Evolutionary conservation across 176 grass and related monocot genomes (phyloP).

Genomic region (Phoenix roebelenii): DNA sequence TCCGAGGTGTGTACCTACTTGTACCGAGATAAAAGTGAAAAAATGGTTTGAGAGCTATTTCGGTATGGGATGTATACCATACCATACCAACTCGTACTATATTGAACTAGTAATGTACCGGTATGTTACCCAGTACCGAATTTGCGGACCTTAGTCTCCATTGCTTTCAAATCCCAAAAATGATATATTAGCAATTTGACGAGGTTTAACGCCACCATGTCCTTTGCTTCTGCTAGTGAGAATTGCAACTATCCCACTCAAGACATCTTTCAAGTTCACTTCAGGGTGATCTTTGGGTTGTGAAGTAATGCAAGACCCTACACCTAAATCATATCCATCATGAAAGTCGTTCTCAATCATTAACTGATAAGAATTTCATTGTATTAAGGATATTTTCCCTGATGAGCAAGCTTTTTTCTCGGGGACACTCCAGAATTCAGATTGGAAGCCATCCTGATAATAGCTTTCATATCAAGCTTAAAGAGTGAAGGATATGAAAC

Average conservation of each 20-base stretch:
- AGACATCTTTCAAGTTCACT: conserved; percentile 53
- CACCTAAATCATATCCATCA: conserved; percentile 24
- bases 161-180: conserved; percentile 49
- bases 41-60: too few relatives aligned
- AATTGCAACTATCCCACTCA: conserved; percentile 47
- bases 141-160: conserved; percentile 18
- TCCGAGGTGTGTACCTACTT: too few relatives aligned
- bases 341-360: conserved; percentile 18
- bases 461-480: conserved; percentile 17
- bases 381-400: conserved; percentile 19
- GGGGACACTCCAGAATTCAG: conserved; percentile 22
- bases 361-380: conserved; percentile 13
- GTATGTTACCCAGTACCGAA: too few relatives aligned
- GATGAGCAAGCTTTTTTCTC: conserved; percentile 22
- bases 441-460: conserved; percentile 31
- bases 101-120: too few relatives aligned
- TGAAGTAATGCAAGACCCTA: conserved; percentile 19
- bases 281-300: conserved; percentile 22
- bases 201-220: conserved; percentile 15
- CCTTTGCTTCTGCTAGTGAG: conserved; percentile 26
- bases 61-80: too few relatives aligned
- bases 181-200: conserved; percentile 39
- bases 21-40: too few relatives aligned
- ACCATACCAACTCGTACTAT: too few relatives aligned
- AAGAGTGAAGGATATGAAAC: conserved; percentile 36